A percentile compares a stretch with the other conserved stretches of the same genome.
These are phyloP conservation scores for Porphyrellus sp. DNA, from an alignment of 1,284 basidiomycete genomes.

Conservation along the genomic window DNA sequence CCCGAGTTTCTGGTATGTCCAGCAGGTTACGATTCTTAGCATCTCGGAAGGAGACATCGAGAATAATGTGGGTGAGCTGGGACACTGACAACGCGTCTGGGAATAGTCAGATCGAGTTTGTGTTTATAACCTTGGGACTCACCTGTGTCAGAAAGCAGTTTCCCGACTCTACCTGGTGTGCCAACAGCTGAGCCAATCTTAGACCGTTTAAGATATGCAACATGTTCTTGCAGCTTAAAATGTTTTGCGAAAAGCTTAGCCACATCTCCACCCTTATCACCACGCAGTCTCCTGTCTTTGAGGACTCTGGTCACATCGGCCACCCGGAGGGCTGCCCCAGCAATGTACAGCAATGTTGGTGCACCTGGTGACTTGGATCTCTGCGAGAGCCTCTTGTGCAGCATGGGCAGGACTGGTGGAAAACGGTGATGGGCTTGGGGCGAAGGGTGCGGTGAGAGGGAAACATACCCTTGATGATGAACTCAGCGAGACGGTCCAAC, in stretches of 20 bases:
- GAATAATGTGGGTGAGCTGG: constrained; percentile 76
- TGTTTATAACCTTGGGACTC: constrained; percentile 23
- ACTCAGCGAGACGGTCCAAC: constrained; percentile 64
- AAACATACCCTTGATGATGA: constrained; percentile 63
- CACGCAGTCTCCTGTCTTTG: constrained; percentile 62
- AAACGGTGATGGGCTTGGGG: background rate
- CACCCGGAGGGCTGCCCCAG: constrained; percentile 76
- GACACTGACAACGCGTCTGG: constrained; percentile 67
- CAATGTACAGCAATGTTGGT: constrained; percentile 74
- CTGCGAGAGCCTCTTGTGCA: constrained; percentile 67
- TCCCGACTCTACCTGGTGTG: constrained; percentile 78
- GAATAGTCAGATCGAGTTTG: constrained; percentile 12
- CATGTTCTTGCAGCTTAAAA: constrained; percentile 79
- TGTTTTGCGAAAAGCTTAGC: constrained; percentile 87
- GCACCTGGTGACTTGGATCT: constrained; percentile 70
- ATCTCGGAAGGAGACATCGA: constrained; percentile 70
- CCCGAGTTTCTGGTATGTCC: constrained; percentile 78
- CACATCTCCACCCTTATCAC: constrained; percentile 77
- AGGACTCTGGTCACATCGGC: constrained; percentile 71
- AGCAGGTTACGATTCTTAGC: constrained; percentile 70
- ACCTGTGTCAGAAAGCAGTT: constrained; percentile 76
- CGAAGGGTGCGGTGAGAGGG: background rate
- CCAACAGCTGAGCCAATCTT: constrained; percentile 78
- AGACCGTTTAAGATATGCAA: constrained; percentile 68
- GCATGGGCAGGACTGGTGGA: constrained; percentile 57